Conservation (phyloP, 164 flowering plant species). For the Annona cherimola region DNA sequence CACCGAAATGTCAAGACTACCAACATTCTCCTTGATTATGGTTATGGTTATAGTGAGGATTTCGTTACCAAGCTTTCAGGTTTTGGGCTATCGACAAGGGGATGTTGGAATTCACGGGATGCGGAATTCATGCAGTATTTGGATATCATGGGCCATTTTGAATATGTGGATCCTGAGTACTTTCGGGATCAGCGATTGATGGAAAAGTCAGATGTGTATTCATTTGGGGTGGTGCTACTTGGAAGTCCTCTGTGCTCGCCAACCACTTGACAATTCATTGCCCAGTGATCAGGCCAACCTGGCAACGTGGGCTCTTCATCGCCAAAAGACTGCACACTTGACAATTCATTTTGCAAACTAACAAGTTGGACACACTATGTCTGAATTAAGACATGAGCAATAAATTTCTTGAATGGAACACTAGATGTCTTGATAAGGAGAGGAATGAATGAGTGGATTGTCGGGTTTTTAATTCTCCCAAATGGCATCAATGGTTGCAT, state of each 20-base stretch:
- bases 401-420: no score
- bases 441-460: no score
- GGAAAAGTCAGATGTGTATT: conserved; percentile 19
- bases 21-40: conserved; percentile 22
- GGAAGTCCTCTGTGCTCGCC: conserved; percentile 49
- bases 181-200: conserved; percentile 17
- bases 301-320: conserved; percentile 69
- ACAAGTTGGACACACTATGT: no score
- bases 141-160: conserved; percentile 21
- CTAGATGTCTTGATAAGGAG: no score
- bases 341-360: no score
- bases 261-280: conserved; percentile 55
- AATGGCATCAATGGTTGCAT: no score
- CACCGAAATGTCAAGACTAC: conserved; percentile 26
- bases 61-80: conserved; percentile 22
- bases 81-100: conserved; percentile 22
- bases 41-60: background rate
- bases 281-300: conserved; percentile 62
- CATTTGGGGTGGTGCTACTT: conserved; percentile 20
- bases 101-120: background rate
- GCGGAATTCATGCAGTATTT: conserved; percentile 1
- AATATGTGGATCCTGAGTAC: conserved; percentile 24
- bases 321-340: no score
- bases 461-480: no score
- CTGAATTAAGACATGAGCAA: no score